Evolutionary conservation across 2,329 filamentous ascomycete species (phyloP), one percentile per base, ranked within the genome.

Genomic region (Penicillium sp.): DNA sequence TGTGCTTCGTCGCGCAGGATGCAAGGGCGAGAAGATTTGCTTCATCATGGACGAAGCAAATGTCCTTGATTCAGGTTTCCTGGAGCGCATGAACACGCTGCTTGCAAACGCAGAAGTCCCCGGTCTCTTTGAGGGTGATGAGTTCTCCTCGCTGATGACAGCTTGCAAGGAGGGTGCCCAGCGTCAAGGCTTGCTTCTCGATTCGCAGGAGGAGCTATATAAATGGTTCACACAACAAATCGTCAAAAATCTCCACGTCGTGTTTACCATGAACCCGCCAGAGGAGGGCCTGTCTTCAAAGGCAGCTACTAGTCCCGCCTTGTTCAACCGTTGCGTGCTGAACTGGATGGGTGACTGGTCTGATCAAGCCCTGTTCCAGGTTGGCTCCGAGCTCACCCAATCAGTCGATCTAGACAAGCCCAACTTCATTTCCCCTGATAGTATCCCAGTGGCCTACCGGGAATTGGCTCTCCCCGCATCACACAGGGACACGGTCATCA

Each of bases 291-390:
- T 99, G 8, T 94, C 90, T 1, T 96, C 91, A 30, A 97, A 97
- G 78, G 94, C 94, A 53, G 95, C 94, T 27, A 99, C 95, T 3
- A 97, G 91, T 82, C 94, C 94, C 56, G 94, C 94, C 38, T 78
- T 99, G 68, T 99, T 99, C 87, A 99, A 99, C 79, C 88, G 94
- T 81, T 99, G 94, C 70, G 94, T 99, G 45, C 87, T 99, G 65
- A 99, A 99, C 77, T 99, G 94, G 94, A 97, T 99, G 72, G 94
- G 94, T 61, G 94, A 99, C 76, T 99, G 94, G 94, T 99, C 94
- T 48, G 94, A 99, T 73, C 94, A 99, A 77, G 95, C 94, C 35
- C 83, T 99, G 18, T 99, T 95, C 86, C 95, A 99, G 74, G 95
- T 99, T 59, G 92, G 90, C 23, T 91, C 90, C 59, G 94, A 99